Evolutionary conservation across 2,329 filamentous ascomycete genomes (phyloP).

Genomic region (Magnaporthiopsis rhizophila): DNA sequence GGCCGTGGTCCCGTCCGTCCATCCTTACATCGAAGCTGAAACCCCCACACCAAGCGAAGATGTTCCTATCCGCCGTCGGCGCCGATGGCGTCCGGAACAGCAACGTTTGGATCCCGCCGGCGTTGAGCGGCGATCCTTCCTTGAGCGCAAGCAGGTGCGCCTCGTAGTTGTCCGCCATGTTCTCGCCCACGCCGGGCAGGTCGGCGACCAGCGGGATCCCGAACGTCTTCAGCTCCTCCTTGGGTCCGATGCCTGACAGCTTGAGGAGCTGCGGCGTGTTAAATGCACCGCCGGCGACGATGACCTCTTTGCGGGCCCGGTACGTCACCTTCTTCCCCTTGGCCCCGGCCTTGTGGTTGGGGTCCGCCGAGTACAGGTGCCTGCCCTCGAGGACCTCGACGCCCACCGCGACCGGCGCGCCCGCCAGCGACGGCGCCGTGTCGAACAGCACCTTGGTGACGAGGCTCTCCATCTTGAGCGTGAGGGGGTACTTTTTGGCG

Average conservation of each 20-base stretch:
- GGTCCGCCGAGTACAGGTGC: slow-evolving; percentile 29
- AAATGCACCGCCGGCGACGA: slow-evolving; percentile 38
- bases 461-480: slow-evolving; percentile 26
- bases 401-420: slow-evolving; percentile 16
- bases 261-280: slow-evolving; percentile 39
- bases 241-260: slow-evolving; percentile 35
- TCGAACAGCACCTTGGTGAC: slow-evolving; percentile 30
- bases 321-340: slow-evolving; percentile 15
- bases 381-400: slow-evolving; percentile 25
- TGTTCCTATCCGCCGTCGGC: slow-evolving; percentile 21
- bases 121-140: slow-evolving; percentile 20
- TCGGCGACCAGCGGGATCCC: slow-evolving; percentile 22
- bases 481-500: slow-evolving; percentile 35
- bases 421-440: slow-evolving; percentile 20
- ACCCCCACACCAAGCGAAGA: slow-evolving; percentile 23
- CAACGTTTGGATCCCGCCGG: slow-evolving; percentile 17
- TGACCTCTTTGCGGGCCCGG: slow-evolving; percentile 34
- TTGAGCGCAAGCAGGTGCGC: slow-evolving; percentile 31
- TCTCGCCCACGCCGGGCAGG: slow-evolving; percentile 55
- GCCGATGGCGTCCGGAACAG: slow-evolving; percentile 20
- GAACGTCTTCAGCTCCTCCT: slow-evolving; percentile 26
- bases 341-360: slow-evolving; percentile 18
- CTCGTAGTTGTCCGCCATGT: slow-evolving; percentile 49
- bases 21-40: slow-evolving; percentile 18
- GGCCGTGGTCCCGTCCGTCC: too few species aligned